Base-by-base conservation (phyloP, 2,329 filamentous ascomycete species). In the Xylaria sp. region DNA sequence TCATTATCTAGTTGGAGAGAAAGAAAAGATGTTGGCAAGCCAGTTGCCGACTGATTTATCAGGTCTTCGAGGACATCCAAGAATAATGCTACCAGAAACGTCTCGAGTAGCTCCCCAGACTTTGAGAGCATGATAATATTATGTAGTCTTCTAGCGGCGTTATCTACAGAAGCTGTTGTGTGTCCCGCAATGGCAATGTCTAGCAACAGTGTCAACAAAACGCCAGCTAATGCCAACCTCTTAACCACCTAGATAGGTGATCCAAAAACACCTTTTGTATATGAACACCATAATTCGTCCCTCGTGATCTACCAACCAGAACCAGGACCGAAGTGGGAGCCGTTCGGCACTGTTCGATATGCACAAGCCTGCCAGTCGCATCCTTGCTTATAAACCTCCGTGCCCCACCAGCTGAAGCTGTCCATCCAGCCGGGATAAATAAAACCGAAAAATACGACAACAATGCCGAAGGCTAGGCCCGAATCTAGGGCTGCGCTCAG, bases 341-440 rank as follows among this genome's bases (percentile, higher is more conserved):
- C 91, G 15, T 89, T 86, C 0, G 84, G 82, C 5, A 96, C 86
- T 0, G 80, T 85, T 65, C 84, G 88, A 77, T 91, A 95, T 0
- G 92, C 81, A 78, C 93, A 96, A 52, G 92, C 93, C 78, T 90
- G 85, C 92, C 93, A 96, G 82, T 96, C 93, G 79, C 93, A 96
- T 23, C 93, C 93, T 79, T 90, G 86, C 80, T 94, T 94, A 78
- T 94, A 94, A 5, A 95, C 87, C 77, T 96, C 92, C 0, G 94
- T 97, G 0, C 94, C 94, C 94, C 93, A 97, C 94, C 93, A 97
- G 66, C 84, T 89, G 77, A 96, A 94, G 34, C 86, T 85, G 48
- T 88, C 86, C 83, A 91, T 91, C 84, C 86, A 88, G 0, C 92
- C 92, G 0, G 93, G 91, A 77, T 94, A 95, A n/a, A 96, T 87